phyloP scores from a whole-genome alignment of 2,329 filamentous ascomycete species.

The Verticillium isaacii region DNA sequence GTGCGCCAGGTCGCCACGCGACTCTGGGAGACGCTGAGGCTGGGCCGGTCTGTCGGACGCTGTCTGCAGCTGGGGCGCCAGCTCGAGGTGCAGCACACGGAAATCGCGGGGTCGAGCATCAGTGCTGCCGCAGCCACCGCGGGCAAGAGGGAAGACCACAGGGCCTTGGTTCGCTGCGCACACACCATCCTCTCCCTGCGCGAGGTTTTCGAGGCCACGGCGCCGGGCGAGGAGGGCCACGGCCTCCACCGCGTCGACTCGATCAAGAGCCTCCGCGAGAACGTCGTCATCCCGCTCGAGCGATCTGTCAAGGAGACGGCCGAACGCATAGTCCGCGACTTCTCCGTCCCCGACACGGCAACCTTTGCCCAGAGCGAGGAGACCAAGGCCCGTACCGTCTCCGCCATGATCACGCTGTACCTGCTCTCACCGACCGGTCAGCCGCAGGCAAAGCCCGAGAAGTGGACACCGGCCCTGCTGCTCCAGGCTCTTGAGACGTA shows the following conservation, averaged over 20 bases:
- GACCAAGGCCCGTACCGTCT: slow-evolving; percentile 65
- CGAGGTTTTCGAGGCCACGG: slow-evolving; percentile 65
- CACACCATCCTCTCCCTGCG: slow-evolving; percentile 73
- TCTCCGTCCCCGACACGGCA: slow-evolving; percentile 59
- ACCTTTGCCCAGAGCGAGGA: slow-evolving; percentile 68
- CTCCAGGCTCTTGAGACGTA: slow-evolving; percentile 76
- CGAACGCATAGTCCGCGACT: slow-evolving; percentile 78
- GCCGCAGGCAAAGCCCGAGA: slow-evolving; percentile 44
- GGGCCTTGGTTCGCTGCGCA: slow-evolving; percentile 75
- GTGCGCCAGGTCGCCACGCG: slow-evolving; percentile 72
- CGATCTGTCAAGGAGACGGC: slow-evolving; percentile 66
- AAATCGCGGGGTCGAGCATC: slow-evolving; percentile 46
- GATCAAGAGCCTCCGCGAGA: slow-evolving; percentile 64
- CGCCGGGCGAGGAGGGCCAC: slow-evolving; percentile 68
- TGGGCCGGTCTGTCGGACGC: slow-evolving; percentile 71
- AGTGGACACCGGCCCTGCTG: slow-evolving; percentile 64
- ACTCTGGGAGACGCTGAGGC: slow-evolving; percentile 72
- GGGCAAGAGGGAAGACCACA: slow-evolving; percentile 63
- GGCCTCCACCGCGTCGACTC: slow-evolving; percentile 71
- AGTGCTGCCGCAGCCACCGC: slow-evolving; percentile 23
- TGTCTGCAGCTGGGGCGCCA: slow-evolving; percentile 80
- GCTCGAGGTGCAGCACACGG: slow-evolving; percentile 78
- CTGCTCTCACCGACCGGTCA: slow-evolving; percentile 63
- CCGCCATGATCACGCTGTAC: slow-evolving; percentile 73
- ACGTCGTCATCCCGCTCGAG: slow-evolving; percentile 68